These are phyloP conservation scores for Colletotrichum spaethianum DNA, from an alignment of 2,329 filamentous ascomycete species.

Conservation along the genomic window DNA sequence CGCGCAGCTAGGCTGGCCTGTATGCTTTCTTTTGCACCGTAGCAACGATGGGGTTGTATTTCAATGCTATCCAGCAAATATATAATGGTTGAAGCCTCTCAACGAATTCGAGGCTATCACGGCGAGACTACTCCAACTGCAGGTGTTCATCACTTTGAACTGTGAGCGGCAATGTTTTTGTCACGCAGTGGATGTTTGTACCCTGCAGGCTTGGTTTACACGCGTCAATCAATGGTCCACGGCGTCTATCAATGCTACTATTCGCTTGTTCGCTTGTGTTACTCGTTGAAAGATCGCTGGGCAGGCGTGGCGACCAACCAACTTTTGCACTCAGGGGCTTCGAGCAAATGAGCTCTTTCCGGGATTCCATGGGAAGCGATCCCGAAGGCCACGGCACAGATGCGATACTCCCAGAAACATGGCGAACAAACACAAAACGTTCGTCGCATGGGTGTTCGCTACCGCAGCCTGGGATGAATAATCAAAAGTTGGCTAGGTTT, in stretches of 20 bases:
- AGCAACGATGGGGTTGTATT: no score
- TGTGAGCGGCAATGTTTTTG: no score
- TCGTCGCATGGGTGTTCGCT: not conserved
- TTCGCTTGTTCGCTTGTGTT: not conserved
- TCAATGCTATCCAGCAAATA: not conserved
- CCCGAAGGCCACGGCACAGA: not conserved
- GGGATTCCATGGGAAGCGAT: not conserved
- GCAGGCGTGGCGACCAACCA: not conserved
- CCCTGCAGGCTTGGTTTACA: no score
- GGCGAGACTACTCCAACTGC: no score
- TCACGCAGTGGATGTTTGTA: not conserved
- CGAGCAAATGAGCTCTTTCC: not conserved
- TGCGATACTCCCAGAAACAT: not conserved
- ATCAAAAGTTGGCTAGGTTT: not conserved
- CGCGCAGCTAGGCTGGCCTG: not conserved
- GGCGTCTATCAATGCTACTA: not conserved
- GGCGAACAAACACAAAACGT: not conserved
- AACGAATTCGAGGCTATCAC: not conserved
- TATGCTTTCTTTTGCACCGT: no score
- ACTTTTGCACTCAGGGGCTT: not conserved
- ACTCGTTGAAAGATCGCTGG: not conserved
- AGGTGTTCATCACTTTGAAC: not conserved
- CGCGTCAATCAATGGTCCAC: not conserved
- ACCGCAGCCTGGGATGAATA: not conserved
- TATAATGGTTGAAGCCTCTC: not conserved